A percentile compares a stretch with the other conserved stretches of the same genome.
Evolutionary conservation across 78 protist species (phyloP).

Genomic region (Acrasis kona): DNA sequence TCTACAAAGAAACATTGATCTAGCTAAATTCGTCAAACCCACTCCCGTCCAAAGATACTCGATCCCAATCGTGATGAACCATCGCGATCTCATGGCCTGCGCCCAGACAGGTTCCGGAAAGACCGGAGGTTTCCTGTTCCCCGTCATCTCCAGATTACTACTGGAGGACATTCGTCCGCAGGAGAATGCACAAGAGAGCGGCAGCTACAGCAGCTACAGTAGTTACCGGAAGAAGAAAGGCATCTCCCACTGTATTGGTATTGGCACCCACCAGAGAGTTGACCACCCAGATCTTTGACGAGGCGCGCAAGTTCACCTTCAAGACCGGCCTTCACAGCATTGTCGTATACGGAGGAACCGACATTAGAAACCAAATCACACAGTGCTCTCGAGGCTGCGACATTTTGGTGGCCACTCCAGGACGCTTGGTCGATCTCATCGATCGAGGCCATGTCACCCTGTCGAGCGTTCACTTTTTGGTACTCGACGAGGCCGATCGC

Average conservation of each 20-base stretch:
- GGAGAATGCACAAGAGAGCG: too few species aligned
- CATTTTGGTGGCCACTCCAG: slow-evolving; percentile 97
- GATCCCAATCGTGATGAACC: slow-evolving; percentile 64
- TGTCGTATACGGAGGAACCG: slow-evolving; percentile 6
- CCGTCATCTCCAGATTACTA: slow-evolving; percentile 45
- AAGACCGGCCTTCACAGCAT: slow-evolving; percentile 44
- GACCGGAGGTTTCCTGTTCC: slow-evolving; percentile 92
- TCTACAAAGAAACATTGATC: slow-evolving; percentile 36
- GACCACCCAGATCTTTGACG: slow-evolving; percentile 69
- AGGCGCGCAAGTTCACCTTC: slow-evolving; percentile 47
- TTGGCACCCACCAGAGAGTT: slow-evolving; percentile 97
- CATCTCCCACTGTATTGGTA: slow-evolving; percentile 73
- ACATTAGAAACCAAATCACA: background rate
- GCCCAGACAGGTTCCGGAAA: slow-evolving; percentile 98
- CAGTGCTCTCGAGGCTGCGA: slow-evolving; percentile 51
- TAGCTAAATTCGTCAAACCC: slow-evolving; percentile 60
- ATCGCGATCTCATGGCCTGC: slow-evolving; percentile 82
- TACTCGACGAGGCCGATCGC: slow-evolving; percentile 96
- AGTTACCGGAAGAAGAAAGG: slow-evolving; percentile 51
- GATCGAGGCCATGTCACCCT: slow-evolving; percentile 53
- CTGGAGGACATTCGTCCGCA: too few species aligned
- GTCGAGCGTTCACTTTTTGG: slow-evolving; percentile 67
- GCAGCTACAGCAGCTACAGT: too few species aligned
- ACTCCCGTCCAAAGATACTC: slow-evolving; percentile 96
- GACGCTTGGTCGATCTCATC: slow-evolving; percentile 93